Base-by-base conservation (phyloP, 169 alveolate genomes). In the Haemoproteus tartakovskyi region DNA sequence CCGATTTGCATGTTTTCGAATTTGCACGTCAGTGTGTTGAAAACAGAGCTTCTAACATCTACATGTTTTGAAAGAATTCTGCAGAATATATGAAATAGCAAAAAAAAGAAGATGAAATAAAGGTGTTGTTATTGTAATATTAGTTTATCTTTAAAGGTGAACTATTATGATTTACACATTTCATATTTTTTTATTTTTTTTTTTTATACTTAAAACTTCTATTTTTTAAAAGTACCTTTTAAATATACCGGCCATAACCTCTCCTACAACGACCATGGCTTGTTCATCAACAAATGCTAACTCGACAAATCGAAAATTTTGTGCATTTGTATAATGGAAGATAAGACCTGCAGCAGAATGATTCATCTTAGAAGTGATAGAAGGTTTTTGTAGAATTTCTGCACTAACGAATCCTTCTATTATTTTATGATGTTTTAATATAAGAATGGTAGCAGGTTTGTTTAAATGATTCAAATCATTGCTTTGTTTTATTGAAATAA, bases 301-400 rank as follows among this genome's bases (percentile, higher is more conserved):
- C 37, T 67, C 74, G 1, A 67, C 29, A 46, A 52, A 40, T 36
- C 74, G 51, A 52, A 48, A 67, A 52, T 67, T 67, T 16, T 41
- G 70, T 9, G 38, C 21, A 43, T 67, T 48, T 38, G 56, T 19
- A 67, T 54, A 67, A 67, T 67, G 45, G 33, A 67, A 67, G 3
- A 67, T 33, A 30, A 67, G 51, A 18, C 82, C 82, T 16, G 82
- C 38, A 4, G 82, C 19, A 12, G 70, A 52, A 14, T 67, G 63
- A 2, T 67, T 67, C 21, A 54, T 14, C 12, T 67, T 3, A 2
- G 56, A 30, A 22, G 26, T 5, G 27, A 40, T 37, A 6, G 70
- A 52, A 43, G 64, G 37, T 14, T 43, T 67, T 54, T 38, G 51
- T 2, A 62, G 5, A 2, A 62, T 11, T 18, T 67, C 82, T 12